phyloP scores from a whole-genome alignment of 148 eudicot genomes.

The Dianthus caryophyllus region DNA sequence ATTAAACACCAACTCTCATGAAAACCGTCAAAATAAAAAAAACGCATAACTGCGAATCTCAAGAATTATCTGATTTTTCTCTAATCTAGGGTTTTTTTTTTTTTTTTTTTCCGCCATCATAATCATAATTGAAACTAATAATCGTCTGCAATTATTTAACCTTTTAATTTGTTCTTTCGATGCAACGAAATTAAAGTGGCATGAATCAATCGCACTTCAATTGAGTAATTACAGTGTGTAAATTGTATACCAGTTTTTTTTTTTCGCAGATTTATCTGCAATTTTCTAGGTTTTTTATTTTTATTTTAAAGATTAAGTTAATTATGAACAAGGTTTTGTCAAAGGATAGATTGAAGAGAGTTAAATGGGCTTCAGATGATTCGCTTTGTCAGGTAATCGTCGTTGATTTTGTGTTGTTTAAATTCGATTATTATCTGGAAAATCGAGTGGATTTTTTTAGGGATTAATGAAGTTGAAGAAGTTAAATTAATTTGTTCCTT shows the following conservation, averaged over 20 bases:
- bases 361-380: conserved; percentile 35
- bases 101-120: background rate
- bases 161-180: conserved; percentile 4
- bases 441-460: background rate
- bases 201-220: background rate
- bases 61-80: conserved; percentile 5
- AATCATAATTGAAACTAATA: conserved; percentile 6
- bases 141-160: background rate
- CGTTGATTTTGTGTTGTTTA: background rate
- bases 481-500: background rate
- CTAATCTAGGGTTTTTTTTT: conserved; percentile 11
- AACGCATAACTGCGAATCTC: conserved; percentile 1
- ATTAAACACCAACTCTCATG: background rate
- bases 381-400: conserved; percentile 34
- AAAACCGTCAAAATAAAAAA: background rate
- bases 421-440: background rate
- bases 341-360: conserved; percentile 22
- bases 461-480: background rate
- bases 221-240: background rate
- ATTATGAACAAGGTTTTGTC: conserved; percentile 14
- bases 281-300: conserved; percentile 3
- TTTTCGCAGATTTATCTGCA: background rate
- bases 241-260: background rate
- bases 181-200: conserved; percentile 2
- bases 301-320: background rate